Percentiles rank a stretch among this genome's conserved stretches.
Conservation (phyloP, 306 rosid genomes). For the Fragaria vesca region DNA sequence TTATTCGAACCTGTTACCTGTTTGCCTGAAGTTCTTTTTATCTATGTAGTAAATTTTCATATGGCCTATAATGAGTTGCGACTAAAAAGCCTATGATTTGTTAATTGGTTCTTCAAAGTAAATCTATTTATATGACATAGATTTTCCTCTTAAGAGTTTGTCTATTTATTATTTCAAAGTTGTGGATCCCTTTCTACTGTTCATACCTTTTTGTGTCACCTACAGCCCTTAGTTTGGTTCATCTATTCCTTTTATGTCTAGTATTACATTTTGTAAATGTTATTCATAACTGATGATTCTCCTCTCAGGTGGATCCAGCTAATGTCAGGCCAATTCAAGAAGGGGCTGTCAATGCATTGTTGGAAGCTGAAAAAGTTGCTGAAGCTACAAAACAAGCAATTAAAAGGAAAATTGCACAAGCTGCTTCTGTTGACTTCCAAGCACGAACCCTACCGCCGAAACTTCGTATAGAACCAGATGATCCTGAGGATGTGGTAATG, state of each 20-base stretch:
- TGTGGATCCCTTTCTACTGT: background rate
- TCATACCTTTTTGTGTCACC: background rate
- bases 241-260: background rate
- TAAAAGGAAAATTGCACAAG: slow-evolving; percentile 89
- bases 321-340: slow-evolving; percentile 80
- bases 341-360: slow-evolving; percentile 68
- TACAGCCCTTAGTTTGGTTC: background rate
- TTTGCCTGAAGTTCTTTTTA: background rate
- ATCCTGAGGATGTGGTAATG: slow-evolving; percentile 92
- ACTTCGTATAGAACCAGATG: slow-evolving; percentile 90
- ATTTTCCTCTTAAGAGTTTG: background rate
- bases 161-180: background rate
- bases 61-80: background rate
- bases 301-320: slow-evolving; percentile 89
- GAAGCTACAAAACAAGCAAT: slow-evolving; percentile 97
- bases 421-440: slow-evolving; percentile 80
- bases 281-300: slow-evolving; percentile 19
- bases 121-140: background rate
- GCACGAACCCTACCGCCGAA: slow-evolving; percentile 81
- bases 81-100: background rate
- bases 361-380: slow-evolving; percentile 92
- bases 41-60: background rate
- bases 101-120: background rate
- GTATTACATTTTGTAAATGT: background rate
- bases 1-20: too few species aligned